Base-by-base conservation (phyloP, 2,329 filamentous ascomycete species). In the Botryosphaeria agaves region DNA sequence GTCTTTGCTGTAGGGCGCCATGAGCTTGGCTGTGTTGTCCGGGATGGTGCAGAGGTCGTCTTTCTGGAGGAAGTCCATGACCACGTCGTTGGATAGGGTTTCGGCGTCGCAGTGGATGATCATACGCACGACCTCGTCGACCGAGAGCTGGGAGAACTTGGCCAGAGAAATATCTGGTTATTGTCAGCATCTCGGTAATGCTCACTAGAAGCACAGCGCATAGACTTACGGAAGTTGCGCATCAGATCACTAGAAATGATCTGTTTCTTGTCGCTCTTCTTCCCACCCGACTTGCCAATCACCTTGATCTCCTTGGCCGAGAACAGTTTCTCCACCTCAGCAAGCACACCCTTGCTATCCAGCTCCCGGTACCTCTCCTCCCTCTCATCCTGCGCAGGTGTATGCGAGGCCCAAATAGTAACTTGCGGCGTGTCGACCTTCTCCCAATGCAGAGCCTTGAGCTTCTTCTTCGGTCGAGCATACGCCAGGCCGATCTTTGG, bases 401-500 rank as follows among this genome's bases (percentile, higher is more conserved):
- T 72, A 52, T 92, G 83, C 5, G 72, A 68, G 19, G 84, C 85
- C 87, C 87, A 95, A 43, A 94, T 81, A 32, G 87, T 94, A 30
- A 83, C 79, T 50, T 89, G 74, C 14, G 84, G 81, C 31, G 80
- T 71, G 55, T 98, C 89, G 32, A 98, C 83, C 63, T 95, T 95
- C 58, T 98, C 89, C 87, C 89, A 95, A 60, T 98, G 89, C 42
- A 98, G 67, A 35, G 87, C 87, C 72, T 98, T 98, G 55, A 98
- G 82, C 66, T 95, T 98, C 73, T 93, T 95, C 70, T 94, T 95
- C 14, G 89, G 84, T 43, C 87, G 67, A 31, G 84, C 81, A 36
- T 84, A 79, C 20, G 82, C 76, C 44, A 92, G 58, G 26, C 76
- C 72, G 41, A 82, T 63, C 5, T 71, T 68, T 14, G 72, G 57